Conservation (phyloP, 805 yeast species). For the Kazachstania martiniae region DNA sequence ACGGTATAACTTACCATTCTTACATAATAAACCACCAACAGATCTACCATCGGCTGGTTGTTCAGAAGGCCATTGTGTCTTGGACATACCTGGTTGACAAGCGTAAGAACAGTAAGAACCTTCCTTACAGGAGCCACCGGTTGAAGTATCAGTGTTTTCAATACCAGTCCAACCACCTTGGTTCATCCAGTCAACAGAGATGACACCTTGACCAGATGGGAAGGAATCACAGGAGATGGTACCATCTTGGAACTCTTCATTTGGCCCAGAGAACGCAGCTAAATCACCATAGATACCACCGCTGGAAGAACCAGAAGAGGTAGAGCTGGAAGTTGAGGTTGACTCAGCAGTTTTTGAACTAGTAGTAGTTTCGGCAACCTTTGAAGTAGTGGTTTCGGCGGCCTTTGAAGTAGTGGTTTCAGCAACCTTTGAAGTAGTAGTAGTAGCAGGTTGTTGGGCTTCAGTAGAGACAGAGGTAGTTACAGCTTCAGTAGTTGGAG, state of each 20-base stretch:
- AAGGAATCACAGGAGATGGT: slow-evolving; percentile 50
- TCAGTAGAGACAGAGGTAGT: background rate
- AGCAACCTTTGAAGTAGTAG: background rate
- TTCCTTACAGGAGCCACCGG: slow-evolving; percentile 48
- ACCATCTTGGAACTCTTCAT: slow-evolving; percentile 54
- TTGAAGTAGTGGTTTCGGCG: slow-evolving; percentile 1
- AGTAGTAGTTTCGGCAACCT: slow-evolving; percentile 1
- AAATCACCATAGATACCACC: slow-evolving; percentile 48
- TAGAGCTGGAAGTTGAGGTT: slow-evolving; percentile 1
- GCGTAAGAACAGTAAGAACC: slow-evolving; percentile 71
- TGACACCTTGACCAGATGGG: slow-evolving; percentile 63
- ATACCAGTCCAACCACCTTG: slow-evolving; percentile 39
- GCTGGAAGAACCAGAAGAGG: slow-evolving; percentile 1
- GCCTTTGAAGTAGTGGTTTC: slow-evolving; percentile 2
- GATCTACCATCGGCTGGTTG: slow-evolving; percentile 64
- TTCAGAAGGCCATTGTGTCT: slow-evolving; percentile 64
- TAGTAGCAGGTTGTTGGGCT: too few species aligned
- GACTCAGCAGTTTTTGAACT: slow-evolving; percentile 2
- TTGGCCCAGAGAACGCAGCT: slow-evolving; percentile 39
- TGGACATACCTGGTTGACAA: slow-evolving; percentile 71
- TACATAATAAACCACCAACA: slow-evolving; percentile 60
- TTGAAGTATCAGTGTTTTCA: slow-evolving; percentile 58
- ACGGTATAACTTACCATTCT: slow-evolving; percentile 52
- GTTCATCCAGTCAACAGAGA: slow-evolving; percentile 44
- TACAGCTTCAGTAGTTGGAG: background rate